A percentile compares a stretch with the other conserved stretches of the same genome.
phyloP scores from a whole-genome alignment of 2,329 filamentous ascomycete species.

The Venturia pyrina region DNA sequence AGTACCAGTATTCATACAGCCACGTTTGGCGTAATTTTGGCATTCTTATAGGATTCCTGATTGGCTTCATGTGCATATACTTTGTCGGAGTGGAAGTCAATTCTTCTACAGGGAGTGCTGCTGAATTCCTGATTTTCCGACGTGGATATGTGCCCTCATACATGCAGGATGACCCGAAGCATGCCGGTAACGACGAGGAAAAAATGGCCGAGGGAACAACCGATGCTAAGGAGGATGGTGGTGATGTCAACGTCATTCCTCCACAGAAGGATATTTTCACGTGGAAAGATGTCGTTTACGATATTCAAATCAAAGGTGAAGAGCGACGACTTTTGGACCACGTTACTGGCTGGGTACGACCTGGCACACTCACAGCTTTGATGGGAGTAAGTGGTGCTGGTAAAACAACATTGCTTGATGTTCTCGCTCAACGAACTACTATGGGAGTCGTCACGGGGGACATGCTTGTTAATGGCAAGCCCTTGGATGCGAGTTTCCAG shows the following conservation, averaged over 20 bases:
- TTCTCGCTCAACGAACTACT: conserved; percentile 61
- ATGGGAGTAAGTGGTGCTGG: conserved; percentile 63
- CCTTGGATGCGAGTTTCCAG: conserved; percentile 54
- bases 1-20: conserved; percentile 44
- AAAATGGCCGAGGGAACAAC: conserved; percentile 46
- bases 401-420: conserved; percentile 76
- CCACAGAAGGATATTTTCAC: conserved; percentile 29
- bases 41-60: conserved; percentile 42
- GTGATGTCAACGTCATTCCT: conserved; percentile 15
- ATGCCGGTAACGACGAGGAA: conserved; percentile 56
- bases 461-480: conserved; percentile 59
- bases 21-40: conserved; percentile 54
- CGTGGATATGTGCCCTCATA: conserved; percentile 61
- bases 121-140: conserved; percentile 50
- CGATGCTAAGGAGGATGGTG: conserved; percentile 26
- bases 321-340: conserved; percentile 42
- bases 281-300: conserved; percentile 48
- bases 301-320: conserved; percentile 42
- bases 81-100: conserved; percentile 56
- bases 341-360: conserved; percentile 45
- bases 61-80: conserved; percentile 56
- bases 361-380: conserved; percentile 42
- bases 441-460: conserved; percentile 55
- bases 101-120: conserved; percentile 51
- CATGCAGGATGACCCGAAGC: conserved; percentile 1